Percentiles rank a stretch among this genome's conserved stretches.
Conservation (phyloP, 306 rosid species). For the Abrus pulchellus region DNA sequence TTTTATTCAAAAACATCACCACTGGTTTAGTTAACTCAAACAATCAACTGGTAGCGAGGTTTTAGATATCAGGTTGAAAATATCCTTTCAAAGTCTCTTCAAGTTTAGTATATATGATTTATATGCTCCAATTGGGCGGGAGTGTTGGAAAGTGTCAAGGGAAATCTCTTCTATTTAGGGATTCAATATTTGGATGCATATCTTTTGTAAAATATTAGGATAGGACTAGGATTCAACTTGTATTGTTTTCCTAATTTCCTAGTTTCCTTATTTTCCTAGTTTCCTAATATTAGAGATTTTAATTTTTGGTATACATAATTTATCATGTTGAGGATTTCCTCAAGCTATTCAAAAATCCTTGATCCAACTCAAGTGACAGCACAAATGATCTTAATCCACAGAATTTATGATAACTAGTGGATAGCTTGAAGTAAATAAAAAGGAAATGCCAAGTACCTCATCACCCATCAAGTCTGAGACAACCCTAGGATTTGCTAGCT, state of each 20-base stretch:
- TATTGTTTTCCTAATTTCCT: not conserved
- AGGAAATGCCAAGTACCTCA: conserved; percentile 43
- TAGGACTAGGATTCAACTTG: not conserved
- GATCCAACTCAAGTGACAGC: not conserved
- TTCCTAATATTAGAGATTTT: not conserved
- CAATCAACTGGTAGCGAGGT: no score
- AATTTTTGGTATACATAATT: not conserved
- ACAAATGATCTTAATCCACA: conserved; percentile 9
- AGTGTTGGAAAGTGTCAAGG: not conserved
- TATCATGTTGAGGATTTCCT: not conserved
- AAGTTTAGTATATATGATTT: not conserved
- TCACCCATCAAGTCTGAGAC: conserved; percentile 25
- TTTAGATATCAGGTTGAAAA: not conserved
- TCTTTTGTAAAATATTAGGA: not conserved
- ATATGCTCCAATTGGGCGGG: not conserved
- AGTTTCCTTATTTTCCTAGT: not conserved
- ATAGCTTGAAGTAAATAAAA: conserved; percentile 1
- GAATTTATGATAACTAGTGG: not conserved
- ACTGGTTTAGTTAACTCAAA: not conserved
- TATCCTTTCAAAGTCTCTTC: not conserved
- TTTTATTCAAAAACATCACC: not conserved
- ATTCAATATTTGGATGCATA: not conserved
- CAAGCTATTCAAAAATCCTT: not conserved
- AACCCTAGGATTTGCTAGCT: conserved; percentile 27
- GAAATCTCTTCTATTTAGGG: not conserved